A percentile compares a stretch with the other conserved stretches of the same genome.
Conservation (phyloP, 441 rosid species). For the Macaranga tanarius region DNA sequence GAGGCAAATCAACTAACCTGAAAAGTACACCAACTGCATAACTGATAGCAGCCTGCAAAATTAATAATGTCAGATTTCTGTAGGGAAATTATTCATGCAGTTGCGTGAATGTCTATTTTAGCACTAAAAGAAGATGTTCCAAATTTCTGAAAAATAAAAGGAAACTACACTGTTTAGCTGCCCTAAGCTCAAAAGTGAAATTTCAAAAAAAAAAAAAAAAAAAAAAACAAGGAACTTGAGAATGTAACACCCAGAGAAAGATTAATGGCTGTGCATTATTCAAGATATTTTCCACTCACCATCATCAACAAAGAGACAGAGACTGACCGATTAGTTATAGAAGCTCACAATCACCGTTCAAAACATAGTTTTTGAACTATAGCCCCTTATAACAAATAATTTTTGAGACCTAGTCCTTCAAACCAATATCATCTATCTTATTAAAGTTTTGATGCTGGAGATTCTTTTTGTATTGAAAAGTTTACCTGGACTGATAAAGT, state of each 20-base stretch:
- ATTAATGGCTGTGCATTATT: not conserved
- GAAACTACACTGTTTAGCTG: not conserved
- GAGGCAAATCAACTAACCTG: conserved; percentile 56
- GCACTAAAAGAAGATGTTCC: not conserved
- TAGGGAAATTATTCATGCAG: conserved; percentile 19
- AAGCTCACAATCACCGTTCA: not conserved
- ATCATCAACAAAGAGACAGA: conserved; percentile 4
- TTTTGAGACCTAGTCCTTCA: not conserved
- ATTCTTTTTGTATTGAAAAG: conserved; percentile 8
- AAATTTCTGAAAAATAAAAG: not conserved
- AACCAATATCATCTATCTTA: not conserved
- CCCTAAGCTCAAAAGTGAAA: not conserved
- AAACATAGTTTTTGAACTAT: not conserved
- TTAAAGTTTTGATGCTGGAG: not conserved
- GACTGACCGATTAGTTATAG: not conserved
- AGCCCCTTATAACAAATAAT: not conserved
- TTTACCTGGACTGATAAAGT: conserved; percentile 69
- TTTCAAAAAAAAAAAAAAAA: not conserved
- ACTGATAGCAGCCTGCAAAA: conserved; percentile 75
- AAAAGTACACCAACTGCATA: conserved; percentile 78
- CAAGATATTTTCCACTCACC: not conserved
- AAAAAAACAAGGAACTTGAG: not conserved
- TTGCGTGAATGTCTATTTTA: not conserved
- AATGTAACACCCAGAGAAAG: not conserved
- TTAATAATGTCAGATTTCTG: conserved; percentile 24